Conservation (phyloP, 371 early-diverging fungal species). For the Syncephalastrum contaminatum region DNA sequence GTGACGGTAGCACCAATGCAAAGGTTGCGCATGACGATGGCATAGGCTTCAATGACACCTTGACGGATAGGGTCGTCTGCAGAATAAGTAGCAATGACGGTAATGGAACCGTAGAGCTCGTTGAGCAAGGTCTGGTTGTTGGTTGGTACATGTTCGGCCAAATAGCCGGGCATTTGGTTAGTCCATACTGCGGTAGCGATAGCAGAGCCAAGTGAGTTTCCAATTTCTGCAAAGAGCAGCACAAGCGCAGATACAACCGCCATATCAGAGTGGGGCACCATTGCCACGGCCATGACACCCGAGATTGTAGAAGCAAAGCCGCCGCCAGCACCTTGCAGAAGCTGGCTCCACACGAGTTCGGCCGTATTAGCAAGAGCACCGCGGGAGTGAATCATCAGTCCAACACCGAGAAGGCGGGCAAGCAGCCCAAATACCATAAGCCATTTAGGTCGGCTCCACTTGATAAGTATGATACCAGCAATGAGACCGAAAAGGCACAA, state of each 20-base stretch:
- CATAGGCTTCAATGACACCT: conserved; percentile 32
- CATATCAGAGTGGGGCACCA: conserved; percentile 34
- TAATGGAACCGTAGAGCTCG: conserved; percentile 18
- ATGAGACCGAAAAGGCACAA: conserved; percentile 14
- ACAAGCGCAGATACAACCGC: conserved; percentile 40
- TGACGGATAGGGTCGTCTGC: conserved; percentile 18
- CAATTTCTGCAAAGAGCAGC: conserved; percentile 38
- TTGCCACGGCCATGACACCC: conserved; percentile 19
- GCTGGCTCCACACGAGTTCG: conserved; percentile 42
- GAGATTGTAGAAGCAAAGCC: conserved; percentile 38
- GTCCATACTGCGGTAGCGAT: conserved; percentile 51
- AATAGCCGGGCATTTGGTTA: conserved; percentile 33
- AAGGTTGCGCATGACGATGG: conserved; percentile 28
- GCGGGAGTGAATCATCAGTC: conserved; percentile 52
- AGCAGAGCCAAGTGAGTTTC: conserved; percentile 38
- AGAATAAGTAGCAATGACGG: conserved; percentile 15
- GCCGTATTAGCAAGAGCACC: conserved; percentile 32
- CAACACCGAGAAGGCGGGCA: conserved; percentile 36
- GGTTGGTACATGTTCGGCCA: conserved; percentile 36
- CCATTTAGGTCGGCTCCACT: conserved; percentile 14
- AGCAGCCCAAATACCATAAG: conserved; percentile 28
- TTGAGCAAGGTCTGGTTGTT: conserved; percentile 27
- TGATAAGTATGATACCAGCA: conserved; percentile 15
- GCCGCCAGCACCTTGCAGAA: conserved; percentile 42
- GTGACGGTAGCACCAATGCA: conserved; percentile 21